Evolutionary conservation across 352 stramenopile genomes (phyloP).

Genomic region (Globisporangium heterothallicum): DNA sequence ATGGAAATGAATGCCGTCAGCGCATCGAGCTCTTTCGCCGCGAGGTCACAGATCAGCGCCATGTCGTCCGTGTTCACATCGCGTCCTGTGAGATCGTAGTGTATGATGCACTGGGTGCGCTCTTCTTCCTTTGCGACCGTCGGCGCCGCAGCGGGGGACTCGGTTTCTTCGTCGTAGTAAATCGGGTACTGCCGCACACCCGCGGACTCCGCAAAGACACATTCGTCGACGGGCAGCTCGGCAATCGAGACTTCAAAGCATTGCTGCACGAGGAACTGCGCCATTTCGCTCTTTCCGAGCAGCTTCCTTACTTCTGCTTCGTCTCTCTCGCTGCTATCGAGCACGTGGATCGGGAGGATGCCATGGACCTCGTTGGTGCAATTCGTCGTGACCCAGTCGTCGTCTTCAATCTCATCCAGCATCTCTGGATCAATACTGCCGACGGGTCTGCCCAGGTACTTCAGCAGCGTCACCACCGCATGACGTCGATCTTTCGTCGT

Average conservation of each 20-base stretch:
- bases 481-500: conserved; percentile 23
- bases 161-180: conserved; percentile 37
- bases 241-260: conserved; percentile 49
- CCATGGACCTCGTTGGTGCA: conserved; percentile 12
- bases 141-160: conserved; percentile 19
- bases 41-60: conserved; percentile 46
- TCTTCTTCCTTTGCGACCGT: conserved; percentile 20
- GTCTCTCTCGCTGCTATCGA: conserved; percentile 12
- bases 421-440: conserved; percentile 19
- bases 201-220: conserved; percentile 39
- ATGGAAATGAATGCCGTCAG: conserved; percentile 27
- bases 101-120: conserved; percentile 24
- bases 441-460: conserved; percentile 18
- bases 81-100: conserved; percentile 16
- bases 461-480: conserved; percentile 31
- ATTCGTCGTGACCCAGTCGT: conserved; percentile 28
- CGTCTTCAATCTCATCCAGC: conserved; percentile 31
- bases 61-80: conserved; percentile 28
- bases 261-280: conserved; percentile 50
- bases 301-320: background rate
- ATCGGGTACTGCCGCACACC: conserved; percentile 36
- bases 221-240: conserved; percentile 32
- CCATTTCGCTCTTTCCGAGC: conserved; percentile 12
- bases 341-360: conserved; percentile 9
- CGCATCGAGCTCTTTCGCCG: conserved; percentile 41